Evolutionary conservation across 345 rosid genomes (phyloP), one percentile per base, ranked within the genome.

Genomic region (Dimocarpus longan): DNA sequence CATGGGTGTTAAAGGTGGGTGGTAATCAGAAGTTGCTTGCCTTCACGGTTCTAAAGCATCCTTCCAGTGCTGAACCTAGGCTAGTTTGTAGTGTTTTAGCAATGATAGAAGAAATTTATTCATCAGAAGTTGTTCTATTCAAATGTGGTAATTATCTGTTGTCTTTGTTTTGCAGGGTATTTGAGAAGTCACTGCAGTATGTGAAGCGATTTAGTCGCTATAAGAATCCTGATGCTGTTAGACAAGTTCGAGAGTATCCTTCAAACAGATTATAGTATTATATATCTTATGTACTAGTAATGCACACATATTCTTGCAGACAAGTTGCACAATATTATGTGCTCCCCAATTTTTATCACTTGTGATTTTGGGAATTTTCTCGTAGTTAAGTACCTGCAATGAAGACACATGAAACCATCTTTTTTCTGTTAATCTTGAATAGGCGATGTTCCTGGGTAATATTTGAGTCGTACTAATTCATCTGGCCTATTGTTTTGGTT

Each of bases 191-290:
- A 1, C 87, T 94, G 88, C 99, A 96, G 89, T 93, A 96, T 85
- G 98, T 96, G 77, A 96, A 94, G 80, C 98, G 98, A 66, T 96
- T 96, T 78, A 95, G 98, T 86, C 98, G 99, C 18, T 96, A 96
- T 79, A 96, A 94, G 79, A 94, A 94, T 78, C 98, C 99, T 3
- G 99, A 96, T 84, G 99, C 98, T 83, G 98, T 96, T 79, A 80
- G 97, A 89, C 98, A 96, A 96, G 98, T 92, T 80, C 86, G 98
- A 89, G 99, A 94, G 98, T 93, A 96, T 96, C 99, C 97, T 88
- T 43, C 39, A 70, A 37, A 26, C 43, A 78, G 44, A 1, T 66
- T 10, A 69, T n/a, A 59, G 18, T 74, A 10, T 39, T 76, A 50
- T 13, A 43, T 2, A 28, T 48, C 6, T 10, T 19, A 12, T 71